Evolutionary conservation across 148 eudicot species (phyloP), one percentile per base, ranked within the genome.

Genomic region (Rhododendron kiyosumense): DNA sequence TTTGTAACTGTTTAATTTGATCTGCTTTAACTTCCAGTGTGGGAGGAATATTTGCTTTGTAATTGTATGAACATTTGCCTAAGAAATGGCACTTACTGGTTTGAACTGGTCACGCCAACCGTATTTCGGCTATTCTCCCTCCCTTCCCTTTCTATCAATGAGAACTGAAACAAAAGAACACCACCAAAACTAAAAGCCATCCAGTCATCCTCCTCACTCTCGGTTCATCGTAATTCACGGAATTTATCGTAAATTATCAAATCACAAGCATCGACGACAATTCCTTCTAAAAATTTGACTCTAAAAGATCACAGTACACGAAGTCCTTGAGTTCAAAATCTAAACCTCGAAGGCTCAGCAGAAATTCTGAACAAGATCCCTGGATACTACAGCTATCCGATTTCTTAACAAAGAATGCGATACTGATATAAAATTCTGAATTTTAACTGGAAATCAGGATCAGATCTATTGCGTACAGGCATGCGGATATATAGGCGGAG

Each of bases 381-480:
- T 67, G 34, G 28, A 83, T n/a, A 26, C 49, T 63, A 45, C 1
- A 65, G 38, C 46, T 15, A 65, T 26, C 20, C 5, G 26, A 43
- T 48, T 65, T 69, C 30, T 26, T 12, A 14, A 9, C 36, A 20
- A 9, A 73, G 32, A 73, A 51, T 22, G 63, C 32, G 46, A 71
- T 34, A 52, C 13, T 49, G 32, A 71, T 34, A 52, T 24, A 13
- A 22, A 34, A 18, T 30, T 20, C 41, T 34, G 28, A 73, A 84
- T 1, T 28, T 48, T 67, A 65, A 52, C 78, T 1, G 30, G 17
- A 45, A 38, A 69, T 28, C 4, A 48, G 1, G 32, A 77, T 76
- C 86, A 85, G 83, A 81, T 80, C 83, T 48, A 71, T 32, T 79
- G 46, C 54, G 67, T 32, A 57, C 2, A 30, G 26, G 52, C 7